Percentiles rank a stretch among this genome's conserved stretches.
phyloP scores from a whole-genome alignment of 2,329 filamentous ascomycete species.

The Onygena corvina region DNA sequence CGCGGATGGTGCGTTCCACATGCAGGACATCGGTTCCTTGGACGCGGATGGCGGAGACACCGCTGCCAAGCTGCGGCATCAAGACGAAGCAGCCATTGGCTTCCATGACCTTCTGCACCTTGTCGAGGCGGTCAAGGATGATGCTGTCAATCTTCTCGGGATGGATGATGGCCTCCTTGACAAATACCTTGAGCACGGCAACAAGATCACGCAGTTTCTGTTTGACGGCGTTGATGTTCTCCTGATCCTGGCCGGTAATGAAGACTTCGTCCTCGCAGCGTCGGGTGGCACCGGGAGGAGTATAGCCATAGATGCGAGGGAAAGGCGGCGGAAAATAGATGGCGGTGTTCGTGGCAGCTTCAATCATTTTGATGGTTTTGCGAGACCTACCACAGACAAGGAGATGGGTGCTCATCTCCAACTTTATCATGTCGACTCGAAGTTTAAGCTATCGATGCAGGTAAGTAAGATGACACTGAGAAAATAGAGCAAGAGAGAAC shows the following conservation, averaged over 20 bases:
- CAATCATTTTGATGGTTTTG: slow-evolving; percentile 96
- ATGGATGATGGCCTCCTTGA: slow-evolving; percentile 85
- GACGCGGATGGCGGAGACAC: slow-evolving; percentile 72
- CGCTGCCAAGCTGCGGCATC: slow-evolving; percentile 75
- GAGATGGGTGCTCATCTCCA: slow-evolving; percentile 80
- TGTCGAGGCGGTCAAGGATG: slow-evolving; percentile 78
- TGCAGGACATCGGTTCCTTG: slow-evolving; percentile 89
- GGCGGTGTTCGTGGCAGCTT: slow-evolving; percentile 86
- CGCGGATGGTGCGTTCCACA: slow-evolving; percentile 85
- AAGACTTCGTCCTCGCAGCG: slow-evolving; percentile 84
- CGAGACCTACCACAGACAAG: slow-evolving; percentile 84
- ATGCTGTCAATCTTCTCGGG: slow-evolving; percentile 92
- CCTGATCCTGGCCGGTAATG: slow-evolving; percentile 78
- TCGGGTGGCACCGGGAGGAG: slow-evolving; percentile 65
- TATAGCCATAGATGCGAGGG: slow-evolving; percentile 81
- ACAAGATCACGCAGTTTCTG: slow-evolving; percentile 81
- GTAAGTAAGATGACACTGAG: not conserved
- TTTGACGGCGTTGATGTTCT: slow-evolving; percentile 79
- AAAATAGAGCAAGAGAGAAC: slow-evolving; percentile 20
- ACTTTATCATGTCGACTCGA: slow-evolving; percentile 61
- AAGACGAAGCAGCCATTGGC: slow-evolving; percentile 91
- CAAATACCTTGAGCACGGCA: slow-evolving; percentile 64
- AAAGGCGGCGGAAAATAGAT: slow-evolving; percentile 98
- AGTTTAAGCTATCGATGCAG: slow-evolving; percentile 36
- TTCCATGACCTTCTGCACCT: slow-evolving; percentile 95